phyloP scores from a whole-genome alignment of 306 rosid genomes.

The Phaseolus lunatus region DNA sequence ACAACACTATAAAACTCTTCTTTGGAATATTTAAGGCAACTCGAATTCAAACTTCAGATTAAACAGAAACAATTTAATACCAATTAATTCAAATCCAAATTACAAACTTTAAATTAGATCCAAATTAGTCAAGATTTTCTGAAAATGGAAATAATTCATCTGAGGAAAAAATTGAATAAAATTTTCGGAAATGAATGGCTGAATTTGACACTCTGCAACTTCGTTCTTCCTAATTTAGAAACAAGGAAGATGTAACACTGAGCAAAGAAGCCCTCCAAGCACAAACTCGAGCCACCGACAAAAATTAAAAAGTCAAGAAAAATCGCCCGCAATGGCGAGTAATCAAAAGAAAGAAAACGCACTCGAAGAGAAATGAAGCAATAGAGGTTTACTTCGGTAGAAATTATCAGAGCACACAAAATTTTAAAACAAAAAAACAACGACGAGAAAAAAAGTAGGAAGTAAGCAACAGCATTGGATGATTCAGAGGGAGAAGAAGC shows the following conservation, averaged over 20 bases:
- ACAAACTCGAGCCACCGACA: conserved; percentile 56
- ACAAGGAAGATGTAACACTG: not conserved
- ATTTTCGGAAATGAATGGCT: not conserved
- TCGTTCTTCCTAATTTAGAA: conserved; percentile 12
- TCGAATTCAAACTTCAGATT: too few species aligned
- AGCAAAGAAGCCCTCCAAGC: conserved; percentile 30
- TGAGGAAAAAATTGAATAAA: not conserved
- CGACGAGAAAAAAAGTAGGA: not conserved
- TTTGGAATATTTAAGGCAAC: not conserved
- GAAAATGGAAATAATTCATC: not conserved
- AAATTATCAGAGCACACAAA: not conserved
- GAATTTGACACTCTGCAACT: not conserved
- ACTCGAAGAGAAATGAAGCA: conserved; percentile 22
- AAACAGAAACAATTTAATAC: not conserved
- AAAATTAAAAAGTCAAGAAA: not conserved
- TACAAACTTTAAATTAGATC: conserved; percentile 50
- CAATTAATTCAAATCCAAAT: not conserved
- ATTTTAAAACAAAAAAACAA: not conserved
- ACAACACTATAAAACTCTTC: not conserved
- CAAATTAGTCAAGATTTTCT: conserved; percentile 40
- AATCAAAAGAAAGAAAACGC: conserved; percentile 25
- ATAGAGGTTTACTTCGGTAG: not conserved
- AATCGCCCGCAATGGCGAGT: conserved; percentile 32
- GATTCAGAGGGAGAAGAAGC: conserved; percentile 29
- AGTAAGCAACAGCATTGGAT: conserved; percentile 1